These are phyloP conservation scores for Gynochthodes officinalis DNA, from an alignment of 257 asterid species.

Conservation along the genomic window DNA sequence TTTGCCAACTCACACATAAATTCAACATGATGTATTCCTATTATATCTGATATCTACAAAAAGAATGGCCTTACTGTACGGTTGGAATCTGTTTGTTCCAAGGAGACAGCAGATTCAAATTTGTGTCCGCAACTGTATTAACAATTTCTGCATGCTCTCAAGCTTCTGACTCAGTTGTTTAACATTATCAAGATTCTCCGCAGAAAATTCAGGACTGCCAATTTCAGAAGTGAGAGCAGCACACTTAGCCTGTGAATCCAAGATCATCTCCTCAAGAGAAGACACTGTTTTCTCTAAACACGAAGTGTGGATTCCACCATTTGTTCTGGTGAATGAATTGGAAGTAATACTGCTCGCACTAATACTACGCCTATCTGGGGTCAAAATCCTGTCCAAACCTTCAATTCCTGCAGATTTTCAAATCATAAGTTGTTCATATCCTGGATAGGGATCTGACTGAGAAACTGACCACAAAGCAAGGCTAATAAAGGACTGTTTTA, in stretches of 20 bases:
- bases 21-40: conserved; percentile 12
- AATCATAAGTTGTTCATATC: not conserved
- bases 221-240: conserved; percentile 58
- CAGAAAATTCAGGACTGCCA: conserved; percentile 41
- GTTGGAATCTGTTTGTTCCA: conserved; percentile 13
- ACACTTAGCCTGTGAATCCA: conserved; percentile 61
- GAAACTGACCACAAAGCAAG: not conserved
- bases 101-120: conserved; percentile 21
- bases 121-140: conserved; percentile 57
- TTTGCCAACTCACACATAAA: conserved; percentile 15
- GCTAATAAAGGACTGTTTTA: not conserved
- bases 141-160: conserved; percentile 70
- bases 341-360: conserved; percentile 31
- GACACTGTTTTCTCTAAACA: conserved; percentile 56
- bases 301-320: conserved; percentile 26
- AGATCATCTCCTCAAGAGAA: conserved; percentile 67
- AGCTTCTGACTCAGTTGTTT: conserved; percentile 66
- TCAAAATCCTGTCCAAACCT: conserved; percentile 65
- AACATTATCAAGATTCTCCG: conserved; percentile 39
- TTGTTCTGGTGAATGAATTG: conserved; percentile 33
- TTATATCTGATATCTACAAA: conserved; percentile 21
- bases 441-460: not conserved
- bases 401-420: conserved; percentile 55
- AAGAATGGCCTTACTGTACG: conserved; percentile 27
- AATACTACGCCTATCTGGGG: conserved; percentile 53